phyloP scores from a whole-genome alignment of 2,329 filamentous ascomycete genomes.

The Stagonosporopsis chrysanthemi region DNA sequence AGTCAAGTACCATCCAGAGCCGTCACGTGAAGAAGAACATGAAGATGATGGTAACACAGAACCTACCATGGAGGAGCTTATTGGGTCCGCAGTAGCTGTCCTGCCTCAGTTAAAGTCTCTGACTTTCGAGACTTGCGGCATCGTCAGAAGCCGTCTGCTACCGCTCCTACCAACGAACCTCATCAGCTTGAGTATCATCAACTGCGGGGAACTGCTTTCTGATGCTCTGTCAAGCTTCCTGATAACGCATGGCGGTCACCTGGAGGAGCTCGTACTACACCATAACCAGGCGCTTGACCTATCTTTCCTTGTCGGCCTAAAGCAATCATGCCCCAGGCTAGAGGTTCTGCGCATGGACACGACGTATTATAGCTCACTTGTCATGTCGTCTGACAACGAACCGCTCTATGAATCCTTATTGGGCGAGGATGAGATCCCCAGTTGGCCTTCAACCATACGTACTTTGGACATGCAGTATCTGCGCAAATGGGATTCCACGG shows the following conservation, averaged over 20 bases:
- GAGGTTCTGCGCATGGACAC: constrained; percentile 78
- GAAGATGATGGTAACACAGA: constrained; percentile 23
- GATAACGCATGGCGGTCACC: constrained; percentile 68
- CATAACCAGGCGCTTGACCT: constrained; percentile 83
- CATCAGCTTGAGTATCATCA: constrained; percentile 73
- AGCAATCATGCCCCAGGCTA: constrained; percentile 72
- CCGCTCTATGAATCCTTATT: constrained; percentile 77
- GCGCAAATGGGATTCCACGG: constrained; percentile 73
- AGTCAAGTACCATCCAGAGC: constrained; percentile 43
- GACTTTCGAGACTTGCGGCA: constrained; percentile 76
- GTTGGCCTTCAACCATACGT: constrained; percentile 78
- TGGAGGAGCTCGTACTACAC: constrained; percentile 73
- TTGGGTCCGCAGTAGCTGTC: constrained; percentile 60
- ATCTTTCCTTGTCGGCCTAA: constrained; percentile 73
- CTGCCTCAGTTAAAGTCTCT: constrained; percentile 72
- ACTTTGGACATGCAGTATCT: constrained; percentile 78
- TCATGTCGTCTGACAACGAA: constrained; percentile 73
- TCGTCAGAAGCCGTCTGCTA: constrained; percentile 74
- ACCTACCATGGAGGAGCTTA: constrained; percentile 52
- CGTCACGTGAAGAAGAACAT: constrained; percentile 21
- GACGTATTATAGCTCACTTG: constrained; percentile 75
- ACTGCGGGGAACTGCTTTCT: constrained; percentile 78
- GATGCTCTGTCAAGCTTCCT: constrained; percentile 72
- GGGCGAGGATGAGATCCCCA: constrained; percentile 68
- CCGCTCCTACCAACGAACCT: constrained; percentile 71